phyloP scores from a whole-genome alignment of 495 filamentous ascomycete genomes.

The Neurospora sp. region DNA sequence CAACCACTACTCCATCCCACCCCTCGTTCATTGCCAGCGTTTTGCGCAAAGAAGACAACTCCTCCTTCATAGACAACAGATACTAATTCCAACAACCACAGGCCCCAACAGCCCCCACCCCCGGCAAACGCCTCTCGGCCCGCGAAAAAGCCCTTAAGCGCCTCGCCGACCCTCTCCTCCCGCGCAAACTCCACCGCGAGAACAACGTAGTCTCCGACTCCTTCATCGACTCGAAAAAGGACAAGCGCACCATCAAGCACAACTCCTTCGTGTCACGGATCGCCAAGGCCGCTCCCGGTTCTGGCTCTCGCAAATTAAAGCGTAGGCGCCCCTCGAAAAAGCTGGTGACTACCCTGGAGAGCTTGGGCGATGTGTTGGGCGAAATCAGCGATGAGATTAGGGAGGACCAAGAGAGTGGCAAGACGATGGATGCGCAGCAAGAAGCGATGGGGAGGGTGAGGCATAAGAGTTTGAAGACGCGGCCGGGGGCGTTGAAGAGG shows the following conservation, averaged over 20 bases:
- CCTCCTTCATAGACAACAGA: background rate
- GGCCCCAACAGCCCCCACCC: conserved; percentile 20
- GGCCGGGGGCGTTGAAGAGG: conserved; percentile 72
- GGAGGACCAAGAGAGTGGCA: conserved; percentile 8
- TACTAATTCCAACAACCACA: background rate
- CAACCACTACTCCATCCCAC: background rate
- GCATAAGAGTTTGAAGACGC: conserved; percentile 58
- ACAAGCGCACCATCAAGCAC: conserved; percentile 70
- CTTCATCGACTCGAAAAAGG: conserved; percentile 60
- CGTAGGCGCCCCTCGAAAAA: conserved; percentile 64
- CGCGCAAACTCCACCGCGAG: conserved; percentile 32
- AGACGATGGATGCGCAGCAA: conserved; percentile 25
- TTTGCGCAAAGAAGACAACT: too few species aligned
- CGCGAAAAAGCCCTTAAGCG: conserved; percentile 22
- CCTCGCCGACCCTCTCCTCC: conserved; percentile 22
- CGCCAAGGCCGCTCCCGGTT: conserved; percentile 43
- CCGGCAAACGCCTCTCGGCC: conserved; percentile 18
- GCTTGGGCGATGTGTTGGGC: conserved; percentile 69
- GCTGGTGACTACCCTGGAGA: conserved; percentile 64
- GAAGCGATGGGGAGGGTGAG: conserved; percentile 42
- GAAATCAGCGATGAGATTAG: conserved; percentile 32
- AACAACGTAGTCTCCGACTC: conserved; percentile 27
- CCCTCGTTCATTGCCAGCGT: too few species aligned
- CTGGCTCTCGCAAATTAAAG: conserved; percentile 22
- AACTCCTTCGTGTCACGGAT: conserved; percentile 65